phyloP scores from a whole-genome alignment of 495 filamentous ascomycete genomes.

The Usnea hakonensis region DNA sequence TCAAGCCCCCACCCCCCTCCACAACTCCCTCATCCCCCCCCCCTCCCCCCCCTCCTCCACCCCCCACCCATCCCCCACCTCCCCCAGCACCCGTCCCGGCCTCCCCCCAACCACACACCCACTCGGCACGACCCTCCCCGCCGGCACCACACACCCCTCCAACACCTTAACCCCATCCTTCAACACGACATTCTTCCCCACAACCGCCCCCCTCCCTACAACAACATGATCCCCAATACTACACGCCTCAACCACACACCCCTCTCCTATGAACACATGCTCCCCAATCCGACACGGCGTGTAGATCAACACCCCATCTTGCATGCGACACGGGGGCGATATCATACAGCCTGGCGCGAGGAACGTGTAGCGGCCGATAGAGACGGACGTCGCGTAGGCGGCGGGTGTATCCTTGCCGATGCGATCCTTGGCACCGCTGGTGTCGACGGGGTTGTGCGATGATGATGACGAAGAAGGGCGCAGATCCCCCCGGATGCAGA shows the following conservation, averaged over 20 bases:
- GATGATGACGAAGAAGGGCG: conserved; percentile 36
- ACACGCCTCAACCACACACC: conserved; percentile 68
- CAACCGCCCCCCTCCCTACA: conserved; percentile 62
- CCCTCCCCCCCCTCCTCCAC: conserved; percentile 31
- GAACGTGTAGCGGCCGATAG: conserved; percentile 82
- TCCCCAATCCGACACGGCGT: conserved; percentile 86
- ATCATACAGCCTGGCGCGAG: conserved; percentile 65
- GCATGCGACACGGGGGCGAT: conserved; percentile 67
- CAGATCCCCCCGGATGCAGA: conserved; percentile 84
- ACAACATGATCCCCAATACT: conserved; percentile 73
- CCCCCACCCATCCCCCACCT: conserved; percentile 13
- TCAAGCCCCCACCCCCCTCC: conserved; percentile 2
- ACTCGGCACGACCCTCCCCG: conserved; percentile 84
- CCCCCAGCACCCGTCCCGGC: conserved; percentile 35
- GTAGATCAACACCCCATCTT: conserved; percentile 51
- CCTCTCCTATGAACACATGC: conserved; percentile 78
- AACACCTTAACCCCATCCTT: conserved; percentile 84
- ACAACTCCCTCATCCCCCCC: conserved; percentile 28
- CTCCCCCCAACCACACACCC: conserved; percentile 65
- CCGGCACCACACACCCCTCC: conserved; percentile 71
- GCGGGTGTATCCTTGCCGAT: conserved; percentile 21
- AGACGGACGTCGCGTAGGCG: conserved; percentile 49
- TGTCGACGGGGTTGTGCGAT: too few species aligned
- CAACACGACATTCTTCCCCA: conserved; percentile 80
- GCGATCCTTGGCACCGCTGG: conserved; percentile 11